phyloP scores from a whole-genome alignment of 495 filamentous ascomycete species.

The Lophiostoma macrostomum region DNA sequence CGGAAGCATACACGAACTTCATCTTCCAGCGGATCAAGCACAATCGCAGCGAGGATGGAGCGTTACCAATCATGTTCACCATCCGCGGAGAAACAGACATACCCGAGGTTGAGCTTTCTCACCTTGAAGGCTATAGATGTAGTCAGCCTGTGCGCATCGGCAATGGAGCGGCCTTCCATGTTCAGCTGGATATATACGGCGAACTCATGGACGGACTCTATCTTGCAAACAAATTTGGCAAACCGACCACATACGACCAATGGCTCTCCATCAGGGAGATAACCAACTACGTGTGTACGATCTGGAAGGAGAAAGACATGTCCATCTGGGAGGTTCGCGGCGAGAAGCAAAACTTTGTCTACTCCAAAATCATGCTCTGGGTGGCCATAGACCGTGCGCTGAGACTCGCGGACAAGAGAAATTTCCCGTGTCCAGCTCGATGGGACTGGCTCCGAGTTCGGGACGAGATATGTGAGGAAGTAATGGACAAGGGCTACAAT shows the following conservation, averaged over 20 bases:
- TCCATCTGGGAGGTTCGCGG: conserved; percentile 77
- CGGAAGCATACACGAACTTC: conserved; percentile 70
- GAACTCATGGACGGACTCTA: conserved; percentile 75
- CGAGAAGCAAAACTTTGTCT: conserved; percentile 67
- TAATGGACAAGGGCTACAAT: conserved; percentile 71
- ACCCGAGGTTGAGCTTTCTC: conserved; percentile 52
- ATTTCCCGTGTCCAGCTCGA: conserved; percentile 66
- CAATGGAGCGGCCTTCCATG: conserved; percentile 70
- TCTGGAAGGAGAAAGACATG: conserved; percentile 62
- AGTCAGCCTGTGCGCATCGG: conserved; percentile 70
- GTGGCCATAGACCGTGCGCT: conserved; percentile 70
- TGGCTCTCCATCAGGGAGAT: conserved; percentile 61
- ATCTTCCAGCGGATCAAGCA: conserved; percentile 64
- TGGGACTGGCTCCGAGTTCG: conserved; percentile 58
- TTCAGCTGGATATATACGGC: conserved; percentile 73
- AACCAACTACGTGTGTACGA: conserved; percentile 50
- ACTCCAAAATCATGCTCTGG: conserved; percentile 75
- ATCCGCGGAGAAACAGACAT: conserved; percentile 70
- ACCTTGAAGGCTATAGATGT: conserved; percentile 65
- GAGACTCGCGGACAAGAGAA: conserved; percentile 65
- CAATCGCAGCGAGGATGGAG: conserved; percentile 45
- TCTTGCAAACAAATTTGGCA: conserved; percentile 73
- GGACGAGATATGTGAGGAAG: conserved; percentile 66
- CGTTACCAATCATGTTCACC: conserved; percentile 76
- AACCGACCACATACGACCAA: conserved; percentile 69